These are phyloP conservation scores for Euptelea pleiosperma DNA, from an alignment of 164 flowering plant genomes.

Conservation along the genomic window DNA sequence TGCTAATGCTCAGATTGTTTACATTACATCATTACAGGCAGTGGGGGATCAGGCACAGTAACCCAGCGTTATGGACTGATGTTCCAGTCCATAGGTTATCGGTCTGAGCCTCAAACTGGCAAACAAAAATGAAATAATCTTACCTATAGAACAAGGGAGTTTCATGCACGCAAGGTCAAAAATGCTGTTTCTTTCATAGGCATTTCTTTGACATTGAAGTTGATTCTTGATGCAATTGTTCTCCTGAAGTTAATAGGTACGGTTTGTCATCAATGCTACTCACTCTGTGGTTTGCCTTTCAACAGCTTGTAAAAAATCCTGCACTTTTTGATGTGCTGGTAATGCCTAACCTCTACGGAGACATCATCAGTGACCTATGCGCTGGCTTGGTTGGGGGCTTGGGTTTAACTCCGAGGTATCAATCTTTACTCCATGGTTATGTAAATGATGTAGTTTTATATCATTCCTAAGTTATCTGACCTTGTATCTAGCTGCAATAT, in stretches of 20 bases:
- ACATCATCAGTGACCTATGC: slow-evolving; percentile 96
- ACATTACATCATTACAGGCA: too few species aligned
- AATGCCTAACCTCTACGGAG: slow-evolving; percentile 99
- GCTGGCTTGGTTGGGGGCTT: slow-evolving; percentile 97
- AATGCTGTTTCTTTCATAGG: neutral
- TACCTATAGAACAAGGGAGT: neutral
- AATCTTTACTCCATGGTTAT: neutral
- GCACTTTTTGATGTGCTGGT: slow-evolving; percentile 93
- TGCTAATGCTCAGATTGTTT: neutral
- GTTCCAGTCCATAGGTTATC: neutral
- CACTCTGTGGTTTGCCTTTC: slow-evolving; percentile 4
- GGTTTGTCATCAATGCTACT: neutral
- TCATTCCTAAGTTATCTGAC: slow-evolving; percentile 3
- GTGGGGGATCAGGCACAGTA: neutral
- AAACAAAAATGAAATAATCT: neutral
- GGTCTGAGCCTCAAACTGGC: neutral
- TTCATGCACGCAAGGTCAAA: neutral
- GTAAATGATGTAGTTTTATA: neutral
- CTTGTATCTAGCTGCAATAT: slow-evolving; percentile 68
- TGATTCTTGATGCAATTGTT: slow-evolving; percentile 1
- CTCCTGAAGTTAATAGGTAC: neutral
- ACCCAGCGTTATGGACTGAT: neutral
- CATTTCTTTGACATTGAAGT: too few species aligned
- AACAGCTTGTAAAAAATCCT: slow-evolving; percentile 97
- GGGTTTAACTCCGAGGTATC: slow-evolving; percentile 94